A percentile compares a stretch with the other conserved stretches of the same genome.
Evolutionary conservation across 2,329 filamentous ascomycete genomes (phyloP).

Genomic region (Ophiostoma ips): DNA sequence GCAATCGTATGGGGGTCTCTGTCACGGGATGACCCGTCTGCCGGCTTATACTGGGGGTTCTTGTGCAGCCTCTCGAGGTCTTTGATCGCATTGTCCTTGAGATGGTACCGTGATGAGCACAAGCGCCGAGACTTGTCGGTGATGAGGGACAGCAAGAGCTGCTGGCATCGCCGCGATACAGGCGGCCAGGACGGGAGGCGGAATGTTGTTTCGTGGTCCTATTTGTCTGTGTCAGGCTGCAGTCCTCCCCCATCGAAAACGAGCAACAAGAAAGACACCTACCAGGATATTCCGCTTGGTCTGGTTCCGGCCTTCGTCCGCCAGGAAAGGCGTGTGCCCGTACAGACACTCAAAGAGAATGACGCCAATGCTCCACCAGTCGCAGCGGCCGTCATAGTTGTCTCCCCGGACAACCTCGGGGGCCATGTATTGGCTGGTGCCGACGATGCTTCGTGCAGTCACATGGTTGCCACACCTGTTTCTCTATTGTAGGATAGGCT

Average conservation of each 20-base stretch:
- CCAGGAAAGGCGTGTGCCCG: constrained; percentile 78
- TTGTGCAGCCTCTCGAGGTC: constrained; percentile 2
- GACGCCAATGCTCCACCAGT: constrained; percentile 93
- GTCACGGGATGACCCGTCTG: constrained; percentile 17
- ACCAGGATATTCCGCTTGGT: constrained; percentile 80
- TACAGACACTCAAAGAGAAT: constrained; percentile 93
- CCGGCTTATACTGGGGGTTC: background rate
- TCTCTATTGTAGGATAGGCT: constrained; percentile 53
- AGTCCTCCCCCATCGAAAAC: background rate
- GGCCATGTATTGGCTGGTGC: constrained; percentile 97
- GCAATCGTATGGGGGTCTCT: background rate
- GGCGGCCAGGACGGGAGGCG: constrained; percentile 52
- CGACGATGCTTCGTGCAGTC: constrained; percentile 74
- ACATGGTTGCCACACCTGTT: constrained; percentile 54
- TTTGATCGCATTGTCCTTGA: constrained; percentile 38
- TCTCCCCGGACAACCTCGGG: constrained; percentile 79
- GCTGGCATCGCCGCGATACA: constrained; percentile 57
- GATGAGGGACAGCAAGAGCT: constrained; percentile 61
- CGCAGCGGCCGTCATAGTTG: constrained; percentile 80
- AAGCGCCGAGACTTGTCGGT: constrained; percentile 63
- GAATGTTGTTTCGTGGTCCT: constrained; percentile 59
- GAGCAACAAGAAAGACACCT: constrained; percentile 19
- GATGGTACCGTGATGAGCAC: constrained; percentile 59
- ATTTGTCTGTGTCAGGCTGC: background rate
- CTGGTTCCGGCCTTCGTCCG: constrained; percentile 60